Evolutionary conservation across 2,329 filamentous ascomycete species (phyloP).

Genomic region (Drechslerella coelobrocha): DNA sequence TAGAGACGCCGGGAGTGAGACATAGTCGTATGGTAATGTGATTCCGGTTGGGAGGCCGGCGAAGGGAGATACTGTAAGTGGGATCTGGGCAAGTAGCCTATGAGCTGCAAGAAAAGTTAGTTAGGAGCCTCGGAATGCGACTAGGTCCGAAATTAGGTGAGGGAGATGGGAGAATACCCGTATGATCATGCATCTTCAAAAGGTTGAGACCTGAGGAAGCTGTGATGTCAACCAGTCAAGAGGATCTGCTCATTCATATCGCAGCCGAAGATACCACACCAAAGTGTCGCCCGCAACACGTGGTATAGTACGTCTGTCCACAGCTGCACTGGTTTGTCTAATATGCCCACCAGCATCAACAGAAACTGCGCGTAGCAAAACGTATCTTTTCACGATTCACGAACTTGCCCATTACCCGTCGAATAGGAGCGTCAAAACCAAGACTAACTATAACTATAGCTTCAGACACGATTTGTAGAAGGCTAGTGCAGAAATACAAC

Average conservation of each 20-base stretch:
- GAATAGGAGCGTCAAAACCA: too few species aligned
- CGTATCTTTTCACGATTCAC: too few species aligned
- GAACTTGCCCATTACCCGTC: too few species aligned
- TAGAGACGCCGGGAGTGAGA: slow-evolving; percentile 82
- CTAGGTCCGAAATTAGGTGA: too few species aligned
- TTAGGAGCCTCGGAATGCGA: too few species aligned
- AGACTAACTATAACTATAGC: too few species aligned
- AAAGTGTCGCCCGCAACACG: not conserved
- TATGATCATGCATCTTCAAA: slow-evolving; percentile 5
- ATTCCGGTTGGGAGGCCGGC: slow-evolving; percentile 86
- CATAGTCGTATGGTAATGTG: slow-evolving; percentile 95
- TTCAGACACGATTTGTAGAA: too few species aligned
- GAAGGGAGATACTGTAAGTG: slow-evolving; percentile 92
- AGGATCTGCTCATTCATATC: not conserved
- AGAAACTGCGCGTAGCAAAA: too few species aligned
- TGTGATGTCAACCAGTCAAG: not conserved
- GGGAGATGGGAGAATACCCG: not conserved
- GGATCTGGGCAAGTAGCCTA: slow-evolving; percentile 87
- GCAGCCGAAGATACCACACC: not conserved
- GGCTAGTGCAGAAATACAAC: too few species aligned
- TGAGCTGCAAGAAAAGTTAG: slow-evolving; percentile 63
- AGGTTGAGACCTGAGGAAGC: not conserved
- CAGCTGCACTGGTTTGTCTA: too few species aligned
- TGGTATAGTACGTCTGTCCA: not conserved
- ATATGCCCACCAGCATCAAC: too few species aligned